Evolutionary conservation across 805 yeast genomes (phyloP).

Genomic region (Saccharomyces eubayanus): DNA sequence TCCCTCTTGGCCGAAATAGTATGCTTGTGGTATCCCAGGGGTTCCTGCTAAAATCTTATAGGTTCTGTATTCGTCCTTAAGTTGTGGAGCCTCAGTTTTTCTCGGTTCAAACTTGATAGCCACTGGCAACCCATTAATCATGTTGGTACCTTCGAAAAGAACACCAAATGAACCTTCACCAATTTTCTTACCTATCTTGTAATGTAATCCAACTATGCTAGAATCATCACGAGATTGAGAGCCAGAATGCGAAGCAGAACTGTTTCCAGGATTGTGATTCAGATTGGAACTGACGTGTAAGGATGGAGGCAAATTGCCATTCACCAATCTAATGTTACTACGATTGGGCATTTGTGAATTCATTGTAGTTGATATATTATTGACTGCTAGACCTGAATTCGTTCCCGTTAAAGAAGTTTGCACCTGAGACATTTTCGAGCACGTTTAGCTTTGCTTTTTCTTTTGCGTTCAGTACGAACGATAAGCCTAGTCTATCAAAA

Average conservation of each 20-base stretch:
- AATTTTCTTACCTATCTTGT: slow-evolving; percentile 91
- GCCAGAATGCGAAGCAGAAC: background rate
- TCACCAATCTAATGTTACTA: background rate
- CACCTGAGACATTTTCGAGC: background rate
- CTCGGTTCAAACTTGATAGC: slow-evolving; percentile 97
- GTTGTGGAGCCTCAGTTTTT: slow-evolving; percentile 94
- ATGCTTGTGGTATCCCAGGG: slow-evolving; percentile 89
- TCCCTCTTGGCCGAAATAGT: slow-evolving; percentile 97
- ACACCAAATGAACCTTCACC: slow-evolving; percentile 99
- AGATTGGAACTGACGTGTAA: background rate
- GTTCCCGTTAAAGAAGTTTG: background rate
- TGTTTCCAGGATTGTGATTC: slow-evolving; percentile 1
- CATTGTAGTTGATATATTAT: background rate
- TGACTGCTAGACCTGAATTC: background rate
- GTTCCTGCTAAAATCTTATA: slow-evolving; percentile 78
- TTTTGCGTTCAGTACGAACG: background rate
- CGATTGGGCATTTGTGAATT: slow-evolving; percentile 1
- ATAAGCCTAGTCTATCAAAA: background rate
- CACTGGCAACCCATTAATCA: slow-evolving; percentile 84
- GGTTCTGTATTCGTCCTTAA: slow-evolving; percentile 94
- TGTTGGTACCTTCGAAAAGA: slow-evolving; percentile 88
- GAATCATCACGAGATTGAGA: slow-evolving; percentile 18
- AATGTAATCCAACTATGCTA: slow-evolving; percentile 78
- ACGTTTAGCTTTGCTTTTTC: background rate
- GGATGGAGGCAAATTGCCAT: background rate